These are phyloP conservation scores for Pseudogymnoascus sp. DNA, from an alignment of 2,329 filamentous ascomycete species.

Conservation along the genomic window DNA sequence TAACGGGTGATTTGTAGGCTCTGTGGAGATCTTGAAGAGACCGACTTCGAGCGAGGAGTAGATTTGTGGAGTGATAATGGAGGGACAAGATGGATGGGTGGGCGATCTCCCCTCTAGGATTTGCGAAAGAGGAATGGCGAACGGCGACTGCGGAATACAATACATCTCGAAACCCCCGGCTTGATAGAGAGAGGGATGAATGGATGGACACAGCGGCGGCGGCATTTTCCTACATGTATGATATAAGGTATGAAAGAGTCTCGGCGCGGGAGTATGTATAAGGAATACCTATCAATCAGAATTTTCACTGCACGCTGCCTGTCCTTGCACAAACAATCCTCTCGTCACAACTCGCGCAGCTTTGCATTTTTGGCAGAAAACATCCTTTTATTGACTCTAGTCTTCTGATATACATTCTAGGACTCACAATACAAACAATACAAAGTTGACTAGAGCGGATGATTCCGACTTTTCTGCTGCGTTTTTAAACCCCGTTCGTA, in stretches of 20 bases:
- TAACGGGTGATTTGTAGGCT: not conserved
- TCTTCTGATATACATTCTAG: not conserved
- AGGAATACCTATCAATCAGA: slow-evolving; percentile 4
- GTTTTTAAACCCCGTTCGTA: not conserved
- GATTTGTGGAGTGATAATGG: not conserved
- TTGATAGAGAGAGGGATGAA: not conserved
- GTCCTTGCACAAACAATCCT: not conserved
- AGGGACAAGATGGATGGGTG: not conserved
- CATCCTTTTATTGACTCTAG: not conserved
- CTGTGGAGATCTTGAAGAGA: slow-evolving; percentile 3
- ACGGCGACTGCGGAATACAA: not conserved
- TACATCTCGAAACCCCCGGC: not conserved
- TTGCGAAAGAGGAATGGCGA: not conserved
- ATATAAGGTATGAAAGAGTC: not conserved
- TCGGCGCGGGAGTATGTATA: slow-evolving; percentile 2
- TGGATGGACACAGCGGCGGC: not conserved
- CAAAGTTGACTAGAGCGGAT: not conserved
- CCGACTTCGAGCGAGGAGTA: not conserved
- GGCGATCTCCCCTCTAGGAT: not conserved
- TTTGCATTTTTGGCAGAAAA: not conserved
- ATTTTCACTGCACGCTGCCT: not conserved
- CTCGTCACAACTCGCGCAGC: not conserved
- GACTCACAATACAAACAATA: not conserved
- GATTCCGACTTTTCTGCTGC: not conserved
- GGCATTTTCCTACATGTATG: not conserved